A percentile compares a stretch with the other conserved stretches of the same genome.
These are phyloP conservation scores for Cicer arietinum DNA, from an alignment of 306 rosid genomes.

Conservation along the genomic window DNA sequence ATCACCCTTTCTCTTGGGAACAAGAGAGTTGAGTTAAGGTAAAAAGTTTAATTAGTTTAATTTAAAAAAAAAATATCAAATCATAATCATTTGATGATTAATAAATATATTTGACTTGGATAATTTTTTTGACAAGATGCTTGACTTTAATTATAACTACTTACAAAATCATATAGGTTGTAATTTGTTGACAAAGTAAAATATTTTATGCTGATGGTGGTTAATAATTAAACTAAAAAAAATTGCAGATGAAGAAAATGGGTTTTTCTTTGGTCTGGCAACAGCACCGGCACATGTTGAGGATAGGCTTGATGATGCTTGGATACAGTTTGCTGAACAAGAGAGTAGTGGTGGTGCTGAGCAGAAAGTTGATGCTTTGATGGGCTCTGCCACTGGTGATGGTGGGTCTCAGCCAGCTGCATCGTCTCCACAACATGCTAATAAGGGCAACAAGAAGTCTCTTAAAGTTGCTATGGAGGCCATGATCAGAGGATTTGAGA, in stretches of 20 bases:
- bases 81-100: too few relatives aligned
- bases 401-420: constrained; percentile 76
- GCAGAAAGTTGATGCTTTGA: constrained; percentile 62
- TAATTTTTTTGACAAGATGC: too few relatives aligned
- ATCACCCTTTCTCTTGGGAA: too few relatives aligned
- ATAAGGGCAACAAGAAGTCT: constrained; percentile 58
- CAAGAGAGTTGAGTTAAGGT: too few relatives aligned
- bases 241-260: constrained; percentile 62
- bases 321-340: constrained; percentile 89
- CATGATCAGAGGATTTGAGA: constrained; percentile 81
- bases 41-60: too few relatives aligned
- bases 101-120: too few relatives aligned
- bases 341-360: constrained; percentile 43
- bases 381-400: constrained; percentile 77
- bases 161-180: too few relatives aligned
- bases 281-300: constrained; percentile 99
- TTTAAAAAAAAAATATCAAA: too few relatives aligned
- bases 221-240: too few relatives aligned
- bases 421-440: neutral
- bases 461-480: constrained; percentile 92
- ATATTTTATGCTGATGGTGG: too few relatives aligned
- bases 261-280: constrained; percentile 90
- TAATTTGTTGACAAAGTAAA: too few relatives aligned
- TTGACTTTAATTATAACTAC: too few relatives aligned
- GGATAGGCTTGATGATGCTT: constrained; percentile 88